A percentile compares a stretch with the other conserved stretches of the same genome.
phyloP scores from a whole-genome alignment of 1,284 basidiomycete genomes.

The Puccinia polysora region DNA sequence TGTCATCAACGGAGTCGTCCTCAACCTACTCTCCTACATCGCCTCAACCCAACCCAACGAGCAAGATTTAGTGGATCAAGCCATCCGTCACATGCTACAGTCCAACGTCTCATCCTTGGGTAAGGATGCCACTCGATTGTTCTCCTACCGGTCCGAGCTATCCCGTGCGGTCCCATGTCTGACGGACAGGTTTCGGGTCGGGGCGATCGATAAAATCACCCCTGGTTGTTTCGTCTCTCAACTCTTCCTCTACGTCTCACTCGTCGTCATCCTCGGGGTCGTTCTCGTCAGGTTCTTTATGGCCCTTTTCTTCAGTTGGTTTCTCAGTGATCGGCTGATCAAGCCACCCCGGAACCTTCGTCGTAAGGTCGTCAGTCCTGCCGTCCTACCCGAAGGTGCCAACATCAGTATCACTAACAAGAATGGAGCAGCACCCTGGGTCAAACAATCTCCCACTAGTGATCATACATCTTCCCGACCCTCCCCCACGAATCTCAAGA shows the following conservation, averaged over 20 bases:
- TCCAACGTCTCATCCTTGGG: slow-evolving; percentile 59
- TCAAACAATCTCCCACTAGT: no score
- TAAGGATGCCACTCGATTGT: slow-evolving; percentile 82
- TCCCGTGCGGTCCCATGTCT: slow-evolving; percentile 71
- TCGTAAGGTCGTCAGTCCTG: slow-evolving; percentile 78
- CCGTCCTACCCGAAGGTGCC: slow-evolving; percentile 89
- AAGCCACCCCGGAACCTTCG: slow-evolving; percentile 68
- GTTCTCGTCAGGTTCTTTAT: slow-evolving; percentile 88
- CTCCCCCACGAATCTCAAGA: slow-evolving; percentile 57
- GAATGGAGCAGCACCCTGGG: slow-evolving; percentile 88
- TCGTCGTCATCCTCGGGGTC: slow-evolving; percentile 83
- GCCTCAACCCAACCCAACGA: slow-evolving; percentile 65
- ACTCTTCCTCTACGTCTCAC: slow-evolving; percentile 82
- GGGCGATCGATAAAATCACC: slow-evolving; percentile 91
- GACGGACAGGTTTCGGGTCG: slow-evolving; percentile 77
- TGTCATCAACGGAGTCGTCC: slow-evolving; percentile 85
- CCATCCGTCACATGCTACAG: slow-evolving; percentile 70
- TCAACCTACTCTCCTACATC: slow-evolving; percentile 88
- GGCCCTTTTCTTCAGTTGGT: slow-evolving; percentile 97
- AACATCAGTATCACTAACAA: slow-evolving; percentile 81
- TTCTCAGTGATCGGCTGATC: slow-evolving; percentile 73
- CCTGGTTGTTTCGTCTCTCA: slow-evolving; percentile 90
- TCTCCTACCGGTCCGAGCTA: slow-evolving; percentile 67
- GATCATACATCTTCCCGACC: slow-evolving; percentile 46
- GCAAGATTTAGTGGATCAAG: slow-evolving; percentile 73